Base-by-base conservation (phyloP, 208 protist genomes). In the Herpetomonas muscarum region DNA sequence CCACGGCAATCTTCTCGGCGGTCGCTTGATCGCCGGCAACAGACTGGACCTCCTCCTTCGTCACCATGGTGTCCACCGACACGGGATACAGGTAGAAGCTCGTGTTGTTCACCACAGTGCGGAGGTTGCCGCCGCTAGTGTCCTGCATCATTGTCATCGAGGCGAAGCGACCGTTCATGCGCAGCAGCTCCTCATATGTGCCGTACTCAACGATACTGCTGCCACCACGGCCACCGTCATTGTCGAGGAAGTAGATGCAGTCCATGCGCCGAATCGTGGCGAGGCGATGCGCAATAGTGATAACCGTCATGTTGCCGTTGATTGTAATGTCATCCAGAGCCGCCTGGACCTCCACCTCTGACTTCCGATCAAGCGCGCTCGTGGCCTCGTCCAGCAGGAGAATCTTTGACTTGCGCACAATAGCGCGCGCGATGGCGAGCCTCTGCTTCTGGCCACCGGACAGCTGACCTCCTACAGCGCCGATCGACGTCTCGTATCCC, bases 261-360 rank as follows among this genome's bases (percentile, higher is more conserved):
- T 96, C 90, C 47, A 92, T 83, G 55, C 92, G 62, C 45, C 73
- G 76, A 46, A 97, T 87, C 26, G 90, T 97, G n/a, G 74, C 71
- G 10, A 97, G 75, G 42, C 89, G 76, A 36, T 97, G 92, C 12
- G 92, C 90, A 74, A 97, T 89, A n/a, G 96, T 68, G 10, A 97
- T 68, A 6, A 87, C 70, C 1, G 90, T 96, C 72, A 79, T 85
- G 5, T 41, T 22, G 42, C 67, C 64, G 39, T 61, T 34, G 25
- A 60, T n/a, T 66, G 97, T 92, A 22, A 98, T 59, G 24, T 64
- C 36, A 52, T 88, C 76, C 39, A 92, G 67, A 9, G 74, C 79
- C 1, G 45, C 57, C 71, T 96, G 89, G 55, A 97, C 87, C 48
- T 97, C 66, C 29, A 81, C 55, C 72, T 98, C 95, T 34, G 74